Evolutionary conservation across 1,139 yeast species (phyloP), one percentile per base, ranked within the genome.

Genomic region (Hemisphaericaspora xylofermentans): DNA sequence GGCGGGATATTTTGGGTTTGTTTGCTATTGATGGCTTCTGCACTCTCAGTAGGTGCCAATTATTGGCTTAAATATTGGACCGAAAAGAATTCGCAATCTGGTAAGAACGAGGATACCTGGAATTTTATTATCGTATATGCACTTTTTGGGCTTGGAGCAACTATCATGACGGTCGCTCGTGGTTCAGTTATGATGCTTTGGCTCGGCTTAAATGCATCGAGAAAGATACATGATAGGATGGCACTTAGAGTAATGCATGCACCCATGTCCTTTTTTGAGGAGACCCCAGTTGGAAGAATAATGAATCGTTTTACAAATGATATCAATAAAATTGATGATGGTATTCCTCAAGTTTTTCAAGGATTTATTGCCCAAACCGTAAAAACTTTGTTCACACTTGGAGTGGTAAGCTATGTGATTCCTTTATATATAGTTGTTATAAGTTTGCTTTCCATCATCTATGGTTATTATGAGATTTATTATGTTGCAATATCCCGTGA

Each of bases 361-460:
- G 51, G 56, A 5, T 54, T 80, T 43, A 70, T 78, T 48, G 58
- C 64, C 14, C 64, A 74, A 1, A 40, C 63, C 4, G 53, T 76
- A 29, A 68, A 65, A 37, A 74, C 83, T 1, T 15, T 70, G 0
- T 64, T 78, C 44, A 79, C 83, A 0, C 58, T 81, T 30, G 60
- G 66, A 1, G 70, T 81, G 33, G 77, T 82, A 43, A 28, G 51
- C 44, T 26, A 60, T 56, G 66, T 42, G 73, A 51, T 52, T 35
- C 56, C 56, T 4, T 36, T 39, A 5, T 49, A 47, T 28, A 30
- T 57, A 16, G 33, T 64, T 15, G 55, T 64, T 13, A 54, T 66
- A 28, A 28, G 54, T 13, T 39, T 48, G 19, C 46, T 57, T 22
- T 40, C 54, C 13, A 43, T 45, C n/a, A 74, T 64, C 21, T 65